Base-by-base conservation (phyloP, 1,284 basidiomycete species). In the Fomitopsis palustris region DNA sequence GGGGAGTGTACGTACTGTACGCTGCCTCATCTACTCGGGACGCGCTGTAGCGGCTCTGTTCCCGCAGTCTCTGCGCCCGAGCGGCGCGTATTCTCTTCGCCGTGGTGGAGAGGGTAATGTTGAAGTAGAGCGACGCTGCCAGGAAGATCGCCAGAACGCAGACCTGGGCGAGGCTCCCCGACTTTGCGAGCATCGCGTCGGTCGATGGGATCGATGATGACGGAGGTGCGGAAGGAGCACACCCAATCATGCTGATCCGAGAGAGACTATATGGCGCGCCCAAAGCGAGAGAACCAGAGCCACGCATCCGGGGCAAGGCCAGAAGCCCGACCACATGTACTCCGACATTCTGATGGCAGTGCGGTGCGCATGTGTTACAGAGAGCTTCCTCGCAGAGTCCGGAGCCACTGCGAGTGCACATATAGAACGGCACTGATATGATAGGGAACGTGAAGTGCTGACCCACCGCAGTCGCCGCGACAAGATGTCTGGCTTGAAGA, bases 41-140 rank as follows among this genome's bases (percentile, higher is more conserved):
- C 10, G 3, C 6, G 31, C 45, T 27, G 29, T 29, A 49, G 23
- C 45, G 45, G 14, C 31, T 31, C 45, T 49, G 25, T n/a, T 14
- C n/a, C 6, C 45, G 45, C 25, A 31, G 2, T 27, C 29, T 7
- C 9, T 21, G 12, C 23, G 23, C 45, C 9, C 45, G 45, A 5
- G 45, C 58, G n/a, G 19, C n/a, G 45, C 27, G 49, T 17, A 60
- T 25, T 25, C 53, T 49, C 29, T 53, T 54, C 16, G 56, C 58
- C 14, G 41, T 53, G 29, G 54, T 42, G 35, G 60, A 2, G 19
- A 60, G 51, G 10, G 55, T 49, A 31, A 62, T 16, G 43, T 62
- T 62, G 23, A 54, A 53, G 49, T 62, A 62, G 9, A 62, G 23
- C 25, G 61, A 57, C 25, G 52, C 51, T 7, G 39, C 43, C 16